Conservation (phyloP, 441 rosid species). For the Lepidium campestre region DNA sequence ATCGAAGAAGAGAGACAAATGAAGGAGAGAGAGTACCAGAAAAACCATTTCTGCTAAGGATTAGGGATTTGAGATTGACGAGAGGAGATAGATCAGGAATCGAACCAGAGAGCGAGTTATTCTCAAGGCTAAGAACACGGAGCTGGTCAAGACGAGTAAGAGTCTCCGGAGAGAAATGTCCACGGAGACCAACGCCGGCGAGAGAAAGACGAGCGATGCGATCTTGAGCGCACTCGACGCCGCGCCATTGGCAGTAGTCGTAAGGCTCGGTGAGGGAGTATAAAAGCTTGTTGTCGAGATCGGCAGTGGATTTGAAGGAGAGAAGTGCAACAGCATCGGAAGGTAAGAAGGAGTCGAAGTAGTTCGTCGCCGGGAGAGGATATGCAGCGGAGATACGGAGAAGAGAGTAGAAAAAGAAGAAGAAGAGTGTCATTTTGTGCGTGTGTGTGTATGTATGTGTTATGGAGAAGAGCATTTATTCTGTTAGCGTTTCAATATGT, state of each 20-base stretch:
- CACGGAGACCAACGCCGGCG: conserved; percentile 43
- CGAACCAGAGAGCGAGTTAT: conserved; percentile 79
- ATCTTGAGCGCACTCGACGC: conserved; percentile 68
- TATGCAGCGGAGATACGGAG: conserved; percentile 24
- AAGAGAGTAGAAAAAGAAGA: neutral
- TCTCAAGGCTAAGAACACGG: conserved; percentile 58
- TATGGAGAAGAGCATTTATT: conserved; percentile 9
- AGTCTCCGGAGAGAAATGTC: conserved; percentile 47
- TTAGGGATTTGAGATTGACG: conserved; percentile 51
- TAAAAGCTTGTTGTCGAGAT: conserved; percentile 59
- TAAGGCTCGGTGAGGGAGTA: conserved; percentile 66
- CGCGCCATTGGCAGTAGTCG: conserved; percentile 94
- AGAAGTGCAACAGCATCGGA: conserved; percentile 67
- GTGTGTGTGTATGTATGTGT: neutral
- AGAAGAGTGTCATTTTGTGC: conserved; percentile 24
- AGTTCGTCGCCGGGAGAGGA: conserved; percentile 19
- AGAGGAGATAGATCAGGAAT: conserved; percentile 71
- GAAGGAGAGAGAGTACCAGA: conserved; percentile 55
- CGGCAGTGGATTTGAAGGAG: conserved; percentile 75
- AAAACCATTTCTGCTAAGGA: conserved; percentile 45
- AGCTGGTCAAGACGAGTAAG: conserved; percentile 80
- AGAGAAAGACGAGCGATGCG: conserved; percentile 64
- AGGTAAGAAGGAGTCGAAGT: conserved; percentile 39
- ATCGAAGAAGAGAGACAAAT: conserved; percentile 47
- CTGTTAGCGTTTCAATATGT: neutral